phyloP scores from a whole-genome alignment of 164 flowering plant genomes.

The Sedum album region DNA sequence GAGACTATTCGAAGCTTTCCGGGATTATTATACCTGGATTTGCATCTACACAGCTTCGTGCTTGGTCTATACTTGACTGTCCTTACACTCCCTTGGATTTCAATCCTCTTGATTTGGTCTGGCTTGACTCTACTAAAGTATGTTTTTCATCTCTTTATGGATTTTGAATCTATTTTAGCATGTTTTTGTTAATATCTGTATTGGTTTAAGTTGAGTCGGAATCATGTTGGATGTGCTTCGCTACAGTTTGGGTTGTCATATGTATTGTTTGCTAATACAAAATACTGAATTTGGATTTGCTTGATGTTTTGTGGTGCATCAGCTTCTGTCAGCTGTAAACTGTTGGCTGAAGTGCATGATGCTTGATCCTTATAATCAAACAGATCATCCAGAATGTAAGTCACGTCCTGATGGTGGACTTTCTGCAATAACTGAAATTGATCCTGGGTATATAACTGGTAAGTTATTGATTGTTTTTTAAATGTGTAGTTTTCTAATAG shows the following conservation, averaged over 20 bases:
- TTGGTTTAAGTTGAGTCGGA: too few relatives aligned
- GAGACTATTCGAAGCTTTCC: slow-evolving; percentile 66
- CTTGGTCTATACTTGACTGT: slow-evolving; percentile 95
- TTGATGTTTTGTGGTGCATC: slow-evolving; percentile 19
- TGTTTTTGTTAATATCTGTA: not conserved
- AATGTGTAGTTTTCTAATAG: not conserved
- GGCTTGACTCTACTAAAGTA: slow-evolving; percentile 96
- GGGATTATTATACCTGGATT: slow-evolving; percentile 93
- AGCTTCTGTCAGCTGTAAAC: slow-evolving; percentile 93
- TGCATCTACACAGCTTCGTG: slow-evolving; percentile 94
- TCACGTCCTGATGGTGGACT: slow-evolving; percentile 97
- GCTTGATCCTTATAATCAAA: slow-evolving; percentile 91
- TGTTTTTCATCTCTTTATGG: not conserved
- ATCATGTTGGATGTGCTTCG: not conserved
- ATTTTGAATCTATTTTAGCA: not conserved
- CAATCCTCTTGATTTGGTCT: slow-evolving; percentile 95
- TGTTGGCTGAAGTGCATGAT: slow-evolving; percentile 97
- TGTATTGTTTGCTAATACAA: not conserved
- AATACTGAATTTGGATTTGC: slow-evolving; percentile 3
- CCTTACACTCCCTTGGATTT: slow-evolving; percentile 98
- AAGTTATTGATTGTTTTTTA: not conserved
- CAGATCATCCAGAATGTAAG: slow-evolving; percentile 95
- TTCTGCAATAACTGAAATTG: slow-evolving; percentile 95
- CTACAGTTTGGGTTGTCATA: not conserved
- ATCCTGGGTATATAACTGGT: slow-evolving; percentile 98